Base-by-base conservation (phyloP, 2,329 filamentous ascomycete species). In the Myotisia sp. region DNA sequence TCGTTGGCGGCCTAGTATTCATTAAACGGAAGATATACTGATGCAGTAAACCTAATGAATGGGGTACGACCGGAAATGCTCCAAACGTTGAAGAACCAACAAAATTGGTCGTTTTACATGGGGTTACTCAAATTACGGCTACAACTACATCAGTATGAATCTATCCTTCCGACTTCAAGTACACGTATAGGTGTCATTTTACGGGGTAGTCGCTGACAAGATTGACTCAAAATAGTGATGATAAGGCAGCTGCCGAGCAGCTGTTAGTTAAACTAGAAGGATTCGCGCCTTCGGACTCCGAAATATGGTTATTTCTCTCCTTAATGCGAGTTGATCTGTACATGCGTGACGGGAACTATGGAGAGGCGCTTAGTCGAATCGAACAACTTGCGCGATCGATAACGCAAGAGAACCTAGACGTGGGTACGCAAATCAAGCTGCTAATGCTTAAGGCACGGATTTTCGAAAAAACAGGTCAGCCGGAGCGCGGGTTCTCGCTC, bases 401-500 rank as follows among this genome's bases (percentile, higher is more conserved):
- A 43, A 62, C 56, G 39, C 56, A 68, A 24, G 65, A 70, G 32
- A 65, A 64, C 35, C 67, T 68, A 34, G 77, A 82, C 48, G 59
- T 87, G 19, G 65, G 74, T 3, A 67, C 81, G 16, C 75, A 79
- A 22, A 64, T 90, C 31, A 71, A 74, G 18, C 65, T 92, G 0
- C 68, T 92, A 9, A 66, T 82, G 2, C 58, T 77, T 31, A 92
- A 92, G 52, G 76, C 75, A 1, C 65, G 71, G 4, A 65, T 92
- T 3, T 74, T 84, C 37, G 70, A 74, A 36, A 70, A 68, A 44
- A 72, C 71, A 27, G 78, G 77, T 2, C 71, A 77, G 2, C 70
- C 83, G 0, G 71, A 82, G 45, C 72, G 79, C 39, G 83, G 74
- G 0, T 84, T 93, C 52, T 83, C 79, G 2, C 67, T 86, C 4